Base-by-base conservation (phyloP, 2,329 filamentous ascomycete genomes). In the Incumbomyces lentus region DNA sequence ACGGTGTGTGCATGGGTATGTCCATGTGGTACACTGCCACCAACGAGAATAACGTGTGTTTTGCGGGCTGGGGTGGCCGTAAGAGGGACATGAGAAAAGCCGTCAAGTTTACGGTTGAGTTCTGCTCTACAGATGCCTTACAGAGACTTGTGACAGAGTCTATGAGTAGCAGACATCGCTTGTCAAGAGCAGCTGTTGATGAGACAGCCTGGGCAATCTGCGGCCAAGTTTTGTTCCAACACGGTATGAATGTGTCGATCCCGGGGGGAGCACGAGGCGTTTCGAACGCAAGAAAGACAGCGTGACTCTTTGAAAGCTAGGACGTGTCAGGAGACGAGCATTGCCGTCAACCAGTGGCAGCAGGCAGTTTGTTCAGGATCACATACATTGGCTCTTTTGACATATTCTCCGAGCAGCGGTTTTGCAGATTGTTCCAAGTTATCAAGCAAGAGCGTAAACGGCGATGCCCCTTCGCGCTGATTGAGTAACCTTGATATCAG, bases 391-490 rank as follows among this genome's bases (percentile, higher is more conserved):
- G 84, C 86, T 57, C 89, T 76, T 39, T 73, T 70, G 45, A 85
- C 77, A 64, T 90, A 86, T 64, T 95, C 88, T 14, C 70, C 67
- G 1, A 90, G 53, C 3, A 95, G 67, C 0, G 81, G 81, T 26
- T 71, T 73, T 6, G 81, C 85, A 19, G 81, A 79, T 66, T 95
- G 88, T 66, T 94, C 87, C 26, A 95, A 71, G 30, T 75, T 86
- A 64, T 96, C 90, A 47, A 95, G 72, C 2, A 95, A 67, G 19
- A 96, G 70, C 0, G 89, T 95, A 59, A 96, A 79, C 2, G 90
- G 90, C 40, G 87, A 94, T 12, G 84, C 80, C 47, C 79, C 80
- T 63, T 92, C 84, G 52, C 86, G 77, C 47, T 86, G 71, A 59
- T 81, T 86, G 52, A 95, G 72, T 1, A 95, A 71, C 60, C 87